These are phyloP conservation scores for Hyparrhenia diplandra DNA, from an alignment of 176 grass and related monocot species.

Conservation along the genomic window DNA sequence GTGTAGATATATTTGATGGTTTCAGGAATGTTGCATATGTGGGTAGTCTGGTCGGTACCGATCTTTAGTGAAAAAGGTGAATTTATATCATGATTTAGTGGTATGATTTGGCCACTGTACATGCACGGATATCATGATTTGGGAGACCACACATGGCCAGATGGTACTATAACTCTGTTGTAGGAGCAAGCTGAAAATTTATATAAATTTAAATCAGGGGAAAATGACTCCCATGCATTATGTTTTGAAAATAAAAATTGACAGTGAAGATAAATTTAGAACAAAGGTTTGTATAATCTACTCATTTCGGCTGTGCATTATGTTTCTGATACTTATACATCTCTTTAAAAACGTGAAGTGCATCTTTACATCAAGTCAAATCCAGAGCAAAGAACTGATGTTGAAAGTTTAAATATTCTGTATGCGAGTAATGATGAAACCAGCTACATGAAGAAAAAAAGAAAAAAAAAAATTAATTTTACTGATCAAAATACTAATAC, in stretches of 20 bases:
- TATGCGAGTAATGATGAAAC: background rate
- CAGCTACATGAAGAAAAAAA: background rate
- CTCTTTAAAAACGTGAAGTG: background rate
- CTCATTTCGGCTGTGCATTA: background rate
- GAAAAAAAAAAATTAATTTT: background rate
- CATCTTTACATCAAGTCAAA: background rate
- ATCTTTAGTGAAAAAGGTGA: background rate
- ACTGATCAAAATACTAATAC: background rate
- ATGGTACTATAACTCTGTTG: constrained; percentile 75
- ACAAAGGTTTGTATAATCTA: background rate
- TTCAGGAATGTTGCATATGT: background rate
- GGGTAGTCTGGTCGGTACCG: background rate
- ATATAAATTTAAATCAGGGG: background rate
- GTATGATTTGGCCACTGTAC: constrained; percentile 81
- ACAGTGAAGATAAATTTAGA: background rate
- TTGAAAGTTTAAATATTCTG: background rate
- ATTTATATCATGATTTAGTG: constrained; percentile 6
- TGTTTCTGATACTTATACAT: background rate
- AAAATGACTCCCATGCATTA: background rate
- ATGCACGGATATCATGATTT: constrained; percentile 56
- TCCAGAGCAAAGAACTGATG: background rate
- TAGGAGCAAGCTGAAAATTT: constrained; percentile 20
- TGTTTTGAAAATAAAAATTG: background rate
- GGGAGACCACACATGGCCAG: constrained; percentile 50
- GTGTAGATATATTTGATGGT: background rate